These are phyloP conservation scores for Phialophora chinensis DNA, from an alignment of 2,329 filamentous ascomycete species.

Conservation along the genomic window DNA sequence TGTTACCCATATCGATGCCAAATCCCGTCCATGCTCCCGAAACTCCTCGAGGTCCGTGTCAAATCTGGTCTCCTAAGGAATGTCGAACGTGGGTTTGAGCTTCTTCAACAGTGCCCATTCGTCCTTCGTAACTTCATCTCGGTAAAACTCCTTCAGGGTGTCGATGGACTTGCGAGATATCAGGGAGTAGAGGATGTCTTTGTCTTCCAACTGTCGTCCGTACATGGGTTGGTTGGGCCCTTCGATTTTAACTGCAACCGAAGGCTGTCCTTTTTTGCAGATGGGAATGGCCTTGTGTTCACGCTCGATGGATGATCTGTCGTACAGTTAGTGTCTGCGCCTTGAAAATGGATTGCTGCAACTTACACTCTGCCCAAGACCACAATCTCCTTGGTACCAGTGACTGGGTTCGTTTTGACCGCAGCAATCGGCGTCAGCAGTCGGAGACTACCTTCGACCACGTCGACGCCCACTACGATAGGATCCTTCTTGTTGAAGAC, in stretches of 20 bases:
- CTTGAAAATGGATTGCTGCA: slow-evolving; percentile 8
- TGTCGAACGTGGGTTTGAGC: slow-evolving; percentile 92
- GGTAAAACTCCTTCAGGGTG: slow-evolving; percentile 94
- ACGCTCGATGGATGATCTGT: slow-evolving; percentile 90
- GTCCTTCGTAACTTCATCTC: slow-evolving; percentile 83
- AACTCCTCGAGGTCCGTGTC: neutral
- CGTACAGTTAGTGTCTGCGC: slow-evolving; percentile 37
- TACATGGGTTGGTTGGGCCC: slow-evolving; percentile 90
- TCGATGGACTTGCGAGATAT: slow-evolving; percentile 91
- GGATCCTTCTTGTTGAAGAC: slow-evolving; percentile 99
- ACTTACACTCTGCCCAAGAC: slow-evolving; percentile 90
- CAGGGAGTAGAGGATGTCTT: slow-evolving; percentile 82
- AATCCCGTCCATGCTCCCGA: neutral
- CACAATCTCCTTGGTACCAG: slow-evolving; percentile 82
- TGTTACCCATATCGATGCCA: neutral
- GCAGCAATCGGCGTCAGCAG: slow-evolving; percentile 89
- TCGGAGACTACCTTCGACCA: slow-evolving; percentile 84
- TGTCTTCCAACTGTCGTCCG: slow-evolving; percentile 92
- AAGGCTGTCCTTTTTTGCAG: slow-evolving; percentile 96
- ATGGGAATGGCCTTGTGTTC: slow-evolving; percentile 94
- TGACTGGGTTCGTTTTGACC: slow-evolving; percentile 79
- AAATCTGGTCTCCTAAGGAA: slow-evolving; percentile 57
- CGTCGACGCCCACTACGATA: slow-evolving; percentile 94
- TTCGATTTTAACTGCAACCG: slow-evolving; percentile 97
- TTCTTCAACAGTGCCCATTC: slow-evolving; percentile 96